Evolutionary conservation across 2,329 filamentous ascomycete species (phyloP).

Genomic region (Conoideocrella luteorostrata): DNA sequence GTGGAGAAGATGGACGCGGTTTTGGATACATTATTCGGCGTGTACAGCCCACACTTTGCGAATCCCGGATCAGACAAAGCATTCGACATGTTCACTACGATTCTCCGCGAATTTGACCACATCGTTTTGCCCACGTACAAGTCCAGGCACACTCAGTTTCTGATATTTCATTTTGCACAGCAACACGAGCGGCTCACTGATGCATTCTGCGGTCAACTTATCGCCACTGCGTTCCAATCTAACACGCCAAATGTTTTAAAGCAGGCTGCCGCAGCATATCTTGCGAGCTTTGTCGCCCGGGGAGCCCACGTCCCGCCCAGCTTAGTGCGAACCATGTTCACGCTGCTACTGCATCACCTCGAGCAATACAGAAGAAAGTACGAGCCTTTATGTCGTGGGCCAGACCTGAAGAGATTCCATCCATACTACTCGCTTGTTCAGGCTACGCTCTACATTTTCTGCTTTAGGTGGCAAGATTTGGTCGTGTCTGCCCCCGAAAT

Average conservation of each 20-base stretch:
- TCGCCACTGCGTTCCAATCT: constrained; percentile 41
- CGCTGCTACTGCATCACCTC: constrained; percentile 70
- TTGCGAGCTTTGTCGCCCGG: constrained; percentile 89
- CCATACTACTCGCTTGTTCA: constrained; percentile 87
- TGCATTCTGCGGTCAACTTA: constrained; percentile 71
- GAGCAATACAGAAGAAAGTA: constrained; percentile 67
- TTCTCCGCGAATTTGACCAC: constrained; percentile 79
- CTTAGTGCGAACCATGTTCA: constrained; percentile 76
- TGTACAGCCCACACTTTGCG: constrained; percentile 69
- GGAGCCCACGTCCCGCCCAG: constrained; percentile 73
- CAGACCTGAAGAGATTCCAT: constrained; percentile 76
- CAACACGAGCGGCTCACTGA: constrained; percentile 71
- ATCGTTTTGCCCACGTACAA: constrained; percentile 88
- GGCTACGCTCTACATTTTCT: constrained; percentile 89
- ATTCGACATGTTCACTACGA: constrained; percentile 66
- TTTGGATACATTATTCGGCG: constrained; percentile 78
- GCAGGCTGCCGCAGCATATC: constrained; percentile 82
- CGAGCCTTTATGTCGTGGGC: constrained; percentile 70
- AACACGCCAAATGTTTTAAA: constrained; percentile 67
- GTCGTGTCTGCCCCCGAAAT: constrained; percentile 55
- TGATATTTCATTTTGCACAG: constrained; percentile 93
- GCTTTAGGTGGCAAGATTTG: constrained; percentile 94
- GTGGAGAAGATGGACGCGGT: constrained; percentile 89
- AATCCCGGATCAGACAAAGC: constrained; percentile 62
- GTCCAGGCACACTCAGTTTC: constrained; percentile 88